Evolutionary conservation across 345 rosid species (phyloP).

Genomic region (Arabis alpina): DNA sequence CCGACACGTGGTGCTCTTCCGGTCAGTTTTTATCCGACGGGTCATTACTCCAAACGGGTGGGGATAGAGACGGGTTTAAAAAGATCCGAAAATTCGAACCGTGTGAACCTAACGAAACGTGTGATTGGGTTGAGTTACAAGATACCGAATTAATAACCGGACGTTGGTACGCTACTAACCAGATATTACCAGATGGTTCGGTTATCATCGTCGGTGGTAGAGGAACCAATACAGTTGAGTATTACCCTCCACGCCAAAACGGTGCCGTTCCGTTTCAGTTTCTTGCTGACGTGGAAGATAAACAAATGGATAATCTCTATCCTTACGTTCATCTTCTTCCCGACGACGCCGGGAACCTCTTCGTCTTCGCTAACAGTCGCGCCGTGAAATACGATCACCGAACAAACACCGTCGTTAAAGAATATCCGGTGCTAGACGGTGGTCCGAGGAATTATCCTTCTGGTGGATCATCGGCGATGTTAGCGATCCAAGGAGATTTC

Average conservation of each 20-base stretch:
- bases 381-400: constrained; percentile 72
- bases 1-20: constrained; percentile 84
- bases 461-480: constrained; percentile 82
- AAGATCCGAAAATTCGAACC: constrained; percentile 65
- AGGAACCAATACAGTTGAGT: constrained; percentile 65
- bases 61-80: constrained; percentile 57
- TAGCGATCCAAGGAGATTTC: constrained; percentile 59
- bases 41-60: constrained; percentile 77
- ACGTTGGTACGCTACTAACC: constrained; percentile 75
- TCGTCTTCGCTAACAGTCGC: constrained; percentile 77
- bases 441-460: constrained; percentile 90
- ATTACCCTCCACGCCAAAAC: constrained; percentile 57
- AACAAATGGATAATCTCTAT: constrained; percentile 87
- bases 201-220: constrained; percentile 76
- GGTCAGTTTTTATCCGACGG: constrained; percentile 79
- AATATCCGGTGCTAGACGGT: constrained; percentile 73
- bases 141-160: constrained; percentile 53
- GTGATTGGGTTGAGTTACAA: constrained; percentile 74
- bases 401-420: constrained; percentile 46
- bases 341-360: constrained; percentile 62
- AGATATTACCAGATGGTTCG: constrained; percentile 73
- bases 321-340: constrained; percentile 94
- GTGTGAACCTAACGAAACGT: constrained; percentile 47
- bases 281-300: constrained; percentile 66
- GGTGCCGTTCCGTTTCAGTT: constrained; percentile 73